phyloP scores from a whole-genome alignment of 148 eudicot species.

The Dianthus caryophyllus region DNA sequence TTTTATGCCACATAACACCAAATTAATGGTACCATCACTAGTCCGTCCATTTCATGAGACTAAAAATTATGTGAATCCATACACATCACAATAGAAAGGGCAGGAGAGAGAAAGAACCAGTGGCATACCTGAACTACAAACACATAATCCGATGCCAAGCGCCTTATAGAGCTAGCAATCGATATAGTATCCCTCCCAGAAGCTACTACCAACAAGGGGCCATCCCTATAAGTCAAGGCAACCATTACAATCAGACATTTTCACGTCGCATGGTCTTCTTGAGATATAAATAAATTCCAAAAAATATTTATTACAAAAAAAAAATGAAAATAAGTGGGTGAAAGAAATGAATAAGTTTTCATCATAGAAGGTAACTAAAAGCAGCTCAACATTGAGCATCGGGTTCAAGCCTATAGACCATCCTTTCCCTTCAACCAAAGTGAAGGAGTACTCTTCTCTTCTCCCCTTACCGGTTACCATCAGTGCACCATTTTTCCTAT shows the following conservation, averaged over 20 bases:
- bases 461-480: too few species aligned
- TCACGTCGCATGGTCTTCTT: not conserved
- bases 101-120: not conserved
- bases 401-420: too few species aligned
- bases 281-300: not conserved
- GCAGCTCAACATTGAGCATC: too few species aligned
- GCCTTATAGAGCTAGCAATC: constrained; percentile 76
- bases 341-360: not conserved
- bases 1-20: not conserved
- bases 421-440: too few species aligned
- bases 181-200: constrained; percentile 97
- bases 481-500: too few species aligned
- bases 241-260: not conserved
- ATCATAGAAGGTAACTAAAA: not conserved
- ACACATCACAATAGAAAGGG: not conserved
- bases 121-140: constrained; percentile 91
- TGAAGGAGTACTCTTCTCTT: too few species aligned
- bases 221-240: constrained; percentile 52
- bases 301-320: not conserved
- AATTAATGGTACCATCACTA: not conserved
- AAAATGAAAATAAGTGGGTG: not conserved
- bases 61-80: not conserved
- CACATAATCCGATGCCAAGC: constrained; percentile 76
- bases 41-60: not conserved
- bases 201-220: constrained; percentile 89